These are phyloP conservation scores for Harringtonia aguacate DNA, from an alignment of 2,329 filamentous ascomycete genomes.

Conservation along the genomic window DNA sequence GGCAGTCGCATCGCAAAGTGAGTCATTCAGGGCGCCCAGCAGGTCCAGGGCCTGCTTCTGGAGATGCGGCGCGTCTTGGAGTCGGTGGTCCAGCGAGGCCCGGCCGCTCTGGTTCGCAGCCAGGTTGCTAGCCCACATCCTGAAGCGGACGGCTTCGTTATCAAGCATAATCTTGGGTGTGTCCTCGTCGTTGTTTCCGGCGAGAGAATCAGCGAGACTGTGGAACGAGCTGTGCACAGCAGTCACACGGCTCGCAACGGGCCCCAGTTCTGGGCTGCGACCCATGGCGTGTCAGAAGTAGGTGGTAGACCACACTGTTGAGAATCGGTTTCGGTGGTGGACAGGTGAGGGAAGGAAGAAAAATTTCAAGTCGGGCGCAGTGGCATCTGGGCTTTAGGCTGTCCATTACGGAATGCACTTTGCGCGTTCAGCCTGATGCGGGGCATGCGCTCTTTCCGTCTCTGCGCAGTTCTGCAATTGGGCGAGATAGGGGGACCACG, in stretches of 20 bases:
- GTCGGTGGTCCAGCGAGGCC: not conserved
- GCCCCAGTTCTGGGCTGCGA: not conserved
- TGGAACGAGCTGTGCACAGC: not conserved
- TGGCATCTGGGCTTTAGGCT: not conserved
- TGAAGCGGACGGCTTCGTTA: not conserved
- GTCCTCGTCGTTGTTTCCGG: not conserved
- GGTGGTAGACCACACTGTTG: no score
- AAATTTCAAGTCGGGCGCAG: not conserved
- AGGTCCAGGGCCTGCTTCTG: not conserved
- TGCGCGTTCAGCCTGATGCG: not conserved
- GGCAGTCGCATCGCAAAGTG: not conserved
- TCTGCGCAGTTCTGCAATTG: not conserved
- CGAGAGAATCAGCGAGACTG: not conserved
- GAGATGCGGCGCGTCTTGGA: not conserved
- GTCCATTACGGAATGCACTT: not conserved
- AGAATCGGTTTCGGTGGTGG: no score
- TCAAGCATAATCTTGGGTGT: not conserved
- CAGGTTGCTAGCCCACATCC: not conserved
- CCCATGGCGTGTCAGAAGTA: not conserved
- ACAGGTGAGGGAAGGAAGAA: no score
- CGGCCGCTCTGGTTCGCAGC: not conserved
- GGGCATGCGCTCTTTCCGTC: not conserved
- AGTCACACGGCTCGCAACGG: not conserved
- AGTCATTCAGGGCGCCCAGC: not conserved
- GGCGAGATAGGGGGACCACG: no score